Base-by-base conservation (phyloP, 495 filamentous ascomycete genomes). In the Penicillium diatomitis region DNA sequence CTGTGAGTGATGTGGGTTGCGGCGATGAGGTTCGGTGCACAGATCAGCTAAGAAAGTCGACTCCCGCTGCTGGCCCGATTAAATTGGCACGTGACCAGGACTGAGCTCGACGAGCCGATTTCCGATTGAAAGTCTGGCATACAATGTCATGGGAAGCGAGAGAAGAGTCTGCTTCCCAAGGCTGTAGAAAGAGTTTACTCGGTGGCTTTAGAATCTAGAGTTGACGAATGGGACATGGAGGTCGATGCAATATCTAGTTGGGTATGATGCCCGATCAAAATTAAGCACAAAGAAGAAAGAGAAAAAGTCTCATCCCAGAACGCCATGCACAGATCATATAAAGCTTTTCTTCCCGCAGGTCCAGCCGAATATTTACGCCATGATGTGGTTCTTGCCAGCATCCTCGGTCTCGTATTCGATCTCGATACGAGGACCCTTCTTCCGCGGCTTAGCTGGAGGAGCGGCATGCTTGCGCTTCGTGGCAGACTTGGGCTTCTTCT, bases 351-450 rank as follows among this genome's bases (percentile, higher is more conserved):
- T 46, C 57, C 48, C 58, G 46, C 55, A 42, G 39, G 36, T 7
- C 12, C 38, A 41, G 51, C 36, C 31, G 52, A 36, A 42, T 38
- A 43, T 36, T 56, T 60, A 75, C 40, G 70, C 74, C 61, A 76
- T 54, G 38, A 75, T 35, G 48, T 62, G 66, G 46, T 79, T 73
- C 57, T 70, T 73, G 38, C 65, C 67, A 51, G 70, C 64, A 32
- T 60, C 73, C 62, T 87, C 84, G 8, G 74, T 76, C 57, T 87
- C 84, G 51, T 85, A 83, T 67, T 89, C 85, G 50, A 87, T 81
- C 69, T 87, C 85, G 54, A 81, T 70, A 44, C 73, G 73, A 38
- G 79, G 72, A 32, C 72, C 73, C 71, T 87, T 87, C 73, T 83
- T 86, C 67, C 82, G 76, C 33, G 82, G 74, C 64, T 81, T 79